phyloP scores from a whole-genome alignment of 1,284 basidiomycete genomes.

The Ganoderma lucidum region DNA sequence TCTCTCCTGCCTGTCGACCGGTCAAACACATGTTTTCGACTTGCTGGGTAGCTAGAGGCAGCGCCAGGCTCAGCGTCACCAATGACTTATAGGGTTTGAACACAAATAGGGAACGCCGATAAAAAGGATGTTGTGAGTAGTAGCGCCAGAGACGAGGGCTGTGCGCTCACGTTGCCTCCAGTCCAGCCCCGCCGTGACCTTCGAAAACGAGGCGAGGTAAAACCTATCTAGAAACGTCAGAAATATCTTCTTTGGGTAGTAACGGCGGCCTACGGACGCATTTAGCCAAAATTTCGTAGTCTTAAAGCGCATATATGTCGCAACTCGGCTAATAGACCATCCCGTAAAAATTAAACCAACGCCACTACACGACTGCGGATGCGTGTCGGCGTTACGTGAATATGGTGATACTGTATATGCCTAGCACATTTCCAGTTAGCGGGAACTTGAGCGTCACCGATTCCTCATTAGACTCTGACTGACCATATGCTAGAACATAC shows the following conservation, averaged over 20 bases:
- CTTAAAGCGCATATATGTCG: too few relatives aligned
- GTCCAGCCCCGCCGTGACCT: background rate
- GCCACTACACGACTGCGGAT: too few relatives aligned
- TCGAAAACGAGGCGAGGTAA: background rate
- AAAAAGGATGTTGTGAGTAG: background rate
- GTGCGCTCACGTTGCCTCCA: too few relatives aligned
- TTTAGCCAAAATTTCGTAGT: too few relatives aligned
- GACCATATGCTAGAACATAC: background rate
- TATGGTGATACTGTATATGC: background rate
- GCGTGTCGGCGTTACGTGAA: too few relatives aligned
- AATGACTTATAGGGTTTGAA: background rate
- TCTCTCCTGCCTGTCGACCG: background rate
- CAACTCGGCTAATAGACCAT: too few relatives aligned
- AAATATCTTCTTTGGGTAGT: too few relatives aligned
- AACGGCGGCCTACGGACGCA: too few relatives aligned
- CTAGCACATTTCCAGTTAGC: background rate
- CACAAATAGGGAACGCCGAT: background rate
- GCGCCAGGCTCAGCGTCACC: background rate
- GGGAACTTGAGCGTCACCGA: background rate
- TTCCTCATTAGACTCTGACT: background rate
- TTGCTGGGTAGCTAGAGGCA: background rate
- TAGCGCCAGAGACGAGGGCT: too few relatives aligned
- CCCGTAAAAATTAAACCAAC: too few relatives aligned
- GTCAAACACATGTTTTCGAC: background rate
- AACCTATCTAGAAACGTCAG: background rate